Percentiles rank a stretch among this genome's conserved stretches.
Evolutionary conservation across 1,139 yeast species (phyloP).

Genomic region (Taphrina sp.): DNA sequence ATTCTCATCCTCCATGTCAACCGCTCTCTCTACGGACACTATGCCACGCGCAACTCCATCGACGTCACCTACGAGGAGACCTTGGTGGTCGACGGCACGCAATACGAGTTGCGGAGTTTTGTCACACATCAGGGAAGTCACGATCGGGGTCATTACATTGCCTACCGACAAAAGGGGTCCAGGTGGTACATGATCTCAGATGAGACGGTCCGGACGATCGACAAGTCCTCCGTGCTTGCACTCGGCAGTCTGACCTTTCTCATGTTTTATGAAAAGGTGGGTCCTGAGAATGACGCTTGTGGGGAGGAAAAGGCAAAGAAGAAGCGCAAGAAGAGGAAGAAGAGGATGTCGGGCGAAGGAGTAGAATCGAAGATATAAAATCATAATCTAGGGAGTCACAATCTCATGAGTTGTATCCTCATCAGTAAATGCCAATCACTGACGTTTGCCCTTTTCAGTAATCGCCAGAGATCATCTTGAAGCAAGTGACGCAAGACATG

Average conservation of each 20-base stretch:
- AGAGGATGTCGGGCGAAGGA: not conserved
- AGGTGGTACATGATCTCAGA: constrained; percentile 25
- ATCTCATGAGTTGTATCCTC: too few relatives aligned
- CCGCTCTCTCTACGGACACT: constrained; percentile 17
- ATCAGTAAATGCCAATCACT: too few relatives aligned
- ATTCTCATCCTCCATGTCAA: constrained; percentile 26
- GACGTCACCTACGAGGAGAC: constrained; percentile 12
- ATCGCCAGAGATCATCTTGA: constrained; percentile 17
- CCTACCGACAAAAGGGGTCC: constrained; percentile 17
- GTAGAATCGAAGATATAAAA: too few relatives aligned
- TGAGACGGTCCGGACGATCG: constrained; percentile 23
- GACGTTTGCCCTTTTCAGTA: too few relatives aligned
- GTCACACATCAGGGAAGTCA: constrained; percentile 27
- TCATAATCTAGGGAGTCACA: not conserved
- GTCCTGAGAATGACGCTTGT: too few relatives aligned
- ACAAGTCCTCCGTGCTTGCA: not conserved
- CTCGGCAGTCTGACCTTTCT: constrained; percentile 14
- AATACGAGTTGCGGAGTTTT: constrained; percentile 23
- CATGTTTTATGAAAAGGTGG: constrained; percentile 25
- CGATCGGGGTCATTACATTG: constrained; percentile 28
- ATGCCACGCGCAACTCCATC: constrained; percentile 25
- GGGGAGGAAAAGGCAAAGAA: not conserved
- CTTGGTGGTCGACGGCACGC: not conserved
- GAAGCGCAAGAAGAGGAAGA: constrained; percentile 5
- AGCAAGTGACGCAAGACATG: constrained; percentile 8